These are phyloP conservation scores for Lentinula aciculospora DNA, from an alignment of 768 basidiomycete genomes.

Conservation along the genomic window DNA sequence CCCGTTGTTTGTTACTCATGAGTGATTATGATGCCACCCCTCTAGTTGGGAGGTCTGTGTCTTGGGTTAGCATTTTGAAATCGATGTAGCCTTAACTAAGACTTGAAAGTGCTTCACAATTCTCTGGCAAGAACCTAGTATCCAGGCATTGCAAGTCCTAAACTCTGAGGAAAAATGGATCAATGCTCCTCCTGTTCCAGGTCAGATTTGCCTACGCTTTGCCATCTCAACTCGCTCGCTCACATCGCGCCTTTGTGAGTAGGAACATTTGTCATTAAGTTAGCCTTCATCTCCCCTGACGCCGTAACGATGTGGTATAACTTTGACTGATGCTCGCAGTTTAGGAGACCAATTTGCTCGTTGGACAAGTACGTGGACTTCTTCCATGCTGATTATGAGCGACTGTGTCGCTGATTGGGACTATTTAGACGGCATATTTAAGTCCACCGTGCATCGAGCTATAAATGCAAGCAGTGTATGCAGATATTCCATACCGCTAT, in stretches of 20 bases:
- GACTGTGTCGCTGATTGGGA: neutral
- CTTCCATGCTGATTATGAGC: neutral
- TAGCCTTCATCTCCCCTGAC: slow-evolving; percentile 14
- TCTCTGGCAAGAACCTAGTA: slow-evolving; percentile 71
- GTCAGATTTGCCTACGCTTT: slow-evolving; percentile 9
- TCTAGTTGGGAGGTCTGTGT: slow-evolving; percentile 37
- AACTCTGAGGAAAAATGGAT: slow-evolving; percentile 80
- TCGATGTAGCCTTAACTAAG: neutral
- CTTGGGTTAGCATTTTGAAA: neutral
- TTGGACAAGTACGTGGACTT: slow-evolving; percentile 68
- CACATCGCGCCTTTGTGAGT: neutral
- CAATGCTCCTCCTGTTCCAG: slow-evolving; percentile 69
- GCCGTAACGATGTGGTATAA: neutral
- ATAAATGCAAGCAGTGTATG: slow-evolving; percentile 65
- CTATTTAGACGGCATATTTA: slow-evolving; percentile 75
- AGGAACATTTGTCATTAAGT: slow-evolving; percentile 86
- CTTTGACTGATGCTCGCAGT: slow-evolving; percentile 23
- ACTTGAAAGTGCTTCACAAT: slow-evolving; percentile 73
- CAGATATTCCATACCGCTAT: slow-evolving; percentile 84
- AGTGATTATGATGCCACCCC: too few relatives aligned
- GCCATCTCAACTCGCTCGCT: neutral
- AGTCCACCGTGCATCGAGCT: slow-evolving; percentile 84
- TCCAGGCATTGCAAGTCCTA: slow-evolving; percentile 76
- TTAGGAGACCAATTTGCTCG: slow-evolving; percentile 85
- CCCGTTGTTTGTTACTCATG: too few relatives aligned